These are phyloP conservation scores for Colletotrichum sp. DNA, from an alignment of 2,329 filamentous ascomycete species.

Conservation along the genomic window DNA sequence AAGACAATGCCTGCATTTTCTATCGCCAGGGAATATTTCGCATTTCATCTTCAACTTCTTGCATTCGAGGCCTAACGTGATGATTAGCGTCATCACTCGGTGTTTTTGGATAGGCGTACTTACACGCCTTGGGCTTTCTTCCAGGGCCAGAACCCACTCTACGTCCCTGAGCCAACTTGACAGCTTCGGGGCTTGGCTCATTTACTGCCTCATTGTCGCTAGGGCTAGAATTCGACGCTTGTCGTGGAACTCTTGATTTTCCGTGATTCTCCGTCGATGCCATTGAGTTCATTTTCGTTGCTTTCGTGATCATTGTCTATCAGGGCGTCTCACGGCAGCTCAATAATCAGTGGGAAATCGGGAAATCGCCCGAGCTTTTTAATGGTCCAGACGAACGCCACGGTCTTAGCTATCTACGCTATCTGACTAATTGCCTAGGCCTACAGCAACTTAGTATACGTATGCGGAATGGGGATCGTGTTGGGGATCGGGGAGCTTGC, in stretches of 20 bases:
- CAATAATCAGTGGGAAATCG: not conserved
- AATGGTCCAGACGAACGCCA: not conserved
- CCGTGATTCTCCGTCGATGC: not conserved
- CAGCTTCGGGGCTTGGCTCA: not conserved
- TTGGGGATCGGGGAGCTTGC: not conserved
- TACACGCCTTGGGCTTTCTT: not conserved
- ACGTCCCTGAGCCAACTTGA: not conserved
- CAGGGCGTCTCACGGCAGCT: not conserved
- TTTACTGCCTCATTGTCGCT: not conserved
- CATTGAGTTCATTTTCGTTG: not conserved
- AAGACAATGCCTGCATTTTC: not conserved
- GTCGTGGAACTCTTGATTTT: not conserved
- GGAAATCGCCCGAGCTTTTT: not conserved
- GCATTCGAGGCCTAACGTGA: not conserved
- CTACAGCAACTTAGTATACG: not conserved
- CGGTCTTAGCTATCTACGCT: not conserved
- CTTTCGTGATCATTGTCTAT: not conserved
- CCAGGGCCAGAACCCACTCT: not conserved
- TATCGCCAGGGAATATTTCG: not conserved
- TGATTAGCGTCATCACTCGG: too few species aligned
- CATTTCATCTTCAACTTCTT: not conserved
- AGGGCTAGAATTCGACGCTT: rapidly evolving
- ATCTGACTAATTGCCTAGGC: not conserved
- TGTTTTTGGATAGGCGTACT: too few species aligned
- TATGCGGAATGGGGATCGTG: not conserved